phyloP scores from a whole-genome alignment of 2,329 filamentous ascomycete genomes.

The Exophiala spinifera region DNA sequence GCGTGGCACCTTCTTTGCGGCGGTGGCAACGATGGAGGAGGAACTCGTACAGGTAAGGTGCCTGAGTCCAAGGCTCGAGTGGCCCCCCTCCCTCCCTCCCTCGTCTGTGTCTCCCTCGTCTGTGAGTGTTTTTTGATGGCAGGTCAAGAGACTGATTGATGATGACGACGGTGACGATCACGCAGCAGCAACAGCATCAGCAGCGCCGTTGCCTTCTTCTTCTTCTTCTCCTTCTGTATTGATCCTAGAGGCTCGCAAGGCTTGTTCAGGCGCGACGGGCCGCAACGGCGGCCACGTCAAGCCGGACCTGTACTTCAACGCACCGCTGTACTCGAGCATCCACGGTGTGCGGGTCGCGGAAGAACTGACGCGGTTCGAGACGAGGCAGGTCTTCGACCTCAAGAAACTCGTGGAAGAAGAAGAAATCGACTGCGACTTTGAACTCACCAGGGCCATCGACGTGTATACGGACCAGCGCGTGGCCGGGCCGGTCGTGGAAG shows the following conservation, averaged over 20 bases:
- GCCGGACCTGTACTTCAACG: slow-evolving; percentile 42
- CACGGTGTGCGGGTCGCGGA: slow-evolving; percentile 38
- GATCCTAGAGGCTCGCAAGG: slow-evolving; percentile 38
- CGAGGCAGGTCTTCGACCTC: slow-evolving; percentile 39
- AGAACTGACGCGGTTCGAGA: slow-evolving; percentile 42
- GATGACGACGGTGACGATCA: no score
- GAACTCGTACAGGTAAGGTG: no score
- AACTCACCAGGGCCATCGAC: slow-evolving; percentile 39
- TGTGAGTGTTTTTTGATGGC: no score
- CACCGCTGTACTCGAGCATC: slow-evolving; percentile 33
- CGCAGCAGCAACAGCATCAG: no score
- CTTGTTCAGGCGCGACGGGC: slow-evolving; percentile 45
- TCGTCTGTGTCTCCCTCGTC: no score
- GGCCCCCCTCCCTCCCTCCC: no score
- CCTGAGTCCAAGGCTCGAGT: no score
- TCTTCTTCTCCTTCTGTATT: not conserved
- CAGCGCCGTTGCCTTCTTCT: not conserved
- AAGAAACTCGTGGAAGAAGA: slow-evolving; percentile 41
- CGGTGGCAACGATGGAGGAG: no score
- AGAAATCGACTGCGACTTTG: slow-evolving; percentile 44
- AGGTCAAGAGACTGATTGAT: no score
- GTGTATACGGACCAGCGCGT: slow-evolving; percentile 36
- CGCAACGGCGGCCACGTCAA: slow-evolving; percentile 47
- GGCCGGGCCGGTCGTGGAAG: slow-evolving; percentile 33
- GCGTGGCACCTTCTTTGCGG: slow-evolving; percentile 45